Evolutionary conservation across 2,329 filamentous ascomycete species (phyloP).

Genomic region (Sporothrix phasma): DNA sequence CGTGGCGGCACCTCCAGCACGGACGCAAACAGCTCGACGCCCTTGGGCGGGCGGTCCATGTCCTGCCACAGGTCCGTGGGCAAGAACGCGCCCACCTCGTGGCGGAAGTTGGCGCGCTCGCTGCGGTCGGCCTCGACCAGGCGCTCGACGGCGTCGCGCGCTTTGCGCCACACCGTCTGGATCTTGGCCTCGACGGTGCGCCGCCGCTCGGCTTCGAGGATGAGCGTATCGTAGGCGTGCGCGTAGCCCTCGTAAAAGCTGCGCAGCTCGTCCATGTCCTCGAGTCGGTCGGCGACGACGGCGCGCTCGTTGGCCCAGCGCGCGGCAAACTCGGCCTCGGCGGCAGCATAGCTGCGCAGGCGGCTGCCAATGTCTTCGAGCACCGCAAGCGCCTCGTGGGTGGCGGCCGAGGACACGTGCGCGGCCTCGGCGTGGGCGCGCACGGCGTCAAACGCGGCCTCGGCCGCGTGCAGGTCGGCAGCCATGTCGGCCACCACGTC

Average conservation of each 20-base stretch:
- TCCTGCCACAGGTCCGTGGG: conserved; percentile 83
- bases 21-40: conserved; percentile 34
- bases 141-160: conserved; percentile 64
- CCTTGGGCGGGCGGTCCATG: conserved; percentile 49
- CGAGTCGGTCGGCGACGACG: conserved; percentile 56
- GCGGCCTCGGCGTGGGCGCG: conserved; percentile 51
- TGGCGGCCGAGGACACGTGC: conserved; percentile 44
- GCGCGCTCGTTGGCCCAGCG: conserved; percentile 68
- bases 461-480: conserved; percentile 67
- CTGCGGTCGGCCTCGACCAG: conserved; percentile 62
- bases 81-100: conserved; percentile 75
- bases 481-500: conserved; percentile 61
- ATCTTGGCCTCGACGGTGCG: conserved; percentile 64
- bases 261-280: conserved; percentile 66
- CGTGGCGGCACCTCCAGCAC: background rate
- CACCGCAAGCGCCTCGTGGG: conserved; percentile 52
- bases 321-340: conserved; percentile 52
- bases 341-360: conserved; percentile 54
- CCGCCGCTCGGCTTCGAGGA: conserved; percentile 74
- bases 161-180: conserved; percentile 63
- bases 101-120: conserved; percentile 67
- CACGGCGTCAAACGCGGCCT: conserved; percentile 55
- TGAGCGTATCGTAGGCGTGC: conserved; percentile 70
- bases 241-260: conserved; percentile 84
- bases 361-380: conserved; percentile 59